A percentile compares a stretch with the other conserved stretches of the same genome.
These are phyloP conservation scores for Melocanna baccifera DNA, from an alignment of 176 grass and related monocot species.

Conservation along the genomic window DNA sequence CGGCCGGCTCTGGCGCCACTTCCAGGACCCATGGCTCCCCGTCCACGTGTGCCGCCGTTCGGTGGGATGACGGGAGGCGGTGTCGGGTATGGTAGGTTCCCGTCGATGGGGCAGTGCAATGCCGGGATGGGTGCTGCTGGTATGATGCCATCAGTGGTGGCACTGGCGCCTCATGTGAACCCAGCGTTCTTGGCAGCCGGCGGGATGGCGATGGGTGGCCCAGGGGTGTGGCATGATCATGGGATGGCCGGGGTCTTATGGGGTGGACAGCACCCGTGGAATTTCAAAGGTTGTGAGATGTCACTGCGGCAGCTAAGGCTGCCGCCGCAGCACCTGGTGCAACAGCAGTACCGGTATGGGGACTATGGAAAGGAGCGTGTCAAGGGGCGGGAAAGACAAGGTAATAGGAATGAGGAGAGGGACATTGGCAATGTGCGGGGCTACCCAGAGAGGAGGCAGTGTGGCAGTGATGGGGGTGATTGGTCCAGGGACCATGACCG, in stretches of 20 bases:
- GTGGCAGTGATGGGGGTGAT: constrained; percentile 7
- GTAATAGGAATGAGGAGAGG: constrained; percentile 28
- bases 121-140: background rate
- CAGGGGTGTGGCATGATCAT: constrained; percentile 39
- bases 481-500: background rate
- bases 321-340: background rate
- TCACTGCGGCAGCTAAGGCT: constrained; percentile 27
- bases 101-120: constrained; percentile 18
- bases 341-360: constrained; percentile 6
- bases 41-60: background rate
- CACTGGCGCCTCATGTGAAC: constrained; percentile 45
- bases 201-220: constrained; percentile 37
- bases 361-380: constrained; percentile 2
- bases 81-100: constrained; percentile 18
- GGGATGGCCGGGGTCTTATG: constrained; percentile 43
- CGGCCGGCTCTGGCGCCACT: background rate
- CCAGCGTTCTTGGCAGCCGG: constrained; percentile 40
- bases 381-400: background rate
- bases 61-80: background rate
- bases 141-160: constrained; percentile 24
- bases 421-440: constrained; percentile 19
- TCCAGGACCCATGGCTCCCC: background rate
- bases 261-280: constrained; percentile 45
- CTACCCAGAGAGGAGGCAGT: constrained; percentile 9
- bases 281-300: constrained; percentile 45